Evolutionary conservation across 148 eudicot genomes (phyloP).

Genomic region (Dianthus caryophyllus): DNA sequence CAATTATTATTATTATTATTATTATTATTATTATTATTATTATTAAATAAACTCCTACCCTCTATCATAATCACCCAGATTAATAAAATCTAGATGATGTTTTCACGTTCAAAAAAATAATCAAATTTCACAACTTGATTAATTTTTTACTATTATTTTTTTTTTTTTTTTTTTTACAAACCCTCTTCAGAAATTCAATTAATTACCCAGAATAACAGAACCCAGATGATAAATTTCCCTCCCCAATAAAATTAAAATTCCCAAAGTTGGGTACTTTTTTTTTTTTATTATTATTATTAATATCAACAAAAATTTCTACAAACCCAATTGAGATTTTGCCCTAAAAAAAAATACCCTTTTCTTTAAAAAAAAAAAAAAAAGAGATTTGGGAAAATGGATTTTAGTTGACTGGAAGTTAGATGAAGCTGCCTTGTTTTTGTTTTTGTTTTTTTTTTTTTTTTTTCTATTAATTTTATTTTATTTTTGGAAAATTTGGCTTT

Average conservation of each 20-base stretch:
- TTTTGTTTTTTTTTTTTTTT: not conserved
- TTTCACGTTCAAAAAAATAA: not conserved
- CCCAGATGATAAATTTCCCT: not conserved
- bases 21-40: no score
- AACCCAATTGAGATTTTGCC: constrained; percentile 16
- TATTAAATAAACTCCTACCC: constrained; percentile 22
- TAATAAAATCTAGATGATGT: constrained; percentile 15
- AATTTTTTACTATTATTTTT: not conserved
- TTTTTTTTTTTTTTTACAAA: constrained; percentile 9
- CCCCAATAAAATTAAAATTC: no score
- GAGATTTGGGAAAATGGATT: not conserved
- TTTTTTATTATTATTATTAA: no score
- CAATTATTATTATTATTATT: not conserved
- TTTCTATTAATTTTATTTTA: not conserved
- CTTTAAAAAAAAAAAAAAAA: no score
- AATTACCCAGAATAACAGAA: no score
- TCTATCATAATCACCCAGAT: constrained; percentile 29
- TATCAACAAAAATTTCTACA: constrained; percentile 12
- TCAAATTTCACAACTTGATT: no score
- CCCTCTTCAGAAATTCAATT: constrained; percentile 12
- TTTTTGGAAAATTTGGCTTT: no score
- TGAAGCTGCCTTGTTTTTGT: not conserved
- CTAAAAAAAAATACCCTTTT: not conserved
- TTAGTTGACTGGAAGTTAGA: constrained; percentile 18
- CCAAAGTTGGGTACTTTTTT: no score